A percentile compares a stretch with the other conserved stretches of the same genome.
phyloP scores from a whole-genome alignment of 2,329 filamentous ascomycete genomes.

The Grosmannia huntii region DNA sequence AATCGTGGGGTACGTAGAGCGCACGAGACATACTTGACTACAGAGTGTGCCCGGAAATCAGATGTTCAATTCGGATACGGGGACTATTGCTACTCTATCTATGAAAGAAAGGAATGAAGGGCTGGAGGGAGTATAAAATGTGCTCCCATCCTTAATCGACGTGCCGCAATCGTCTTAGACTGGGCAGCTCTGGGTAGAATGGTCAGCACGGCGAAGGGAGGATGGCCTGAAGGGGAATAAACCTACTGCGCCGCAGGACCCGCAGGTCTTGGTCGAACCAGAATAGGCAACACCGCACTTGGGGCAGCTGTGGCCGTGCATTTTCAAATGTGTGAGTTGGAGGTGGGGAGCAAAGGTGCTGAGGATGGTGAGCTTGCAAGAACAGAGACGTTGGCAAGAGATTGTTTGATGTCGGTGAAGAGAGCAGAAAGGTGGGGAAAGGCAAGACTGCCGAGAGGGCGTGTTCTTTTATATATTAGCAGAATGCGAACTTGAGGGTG shows the following conservation, averaged over 20 bases:
- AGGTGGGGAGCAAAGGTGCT: too few relatives aligned
- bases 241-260: conserved; percentile 44
- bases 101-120: not conserved
- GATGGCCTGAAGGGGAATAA: not conserved
- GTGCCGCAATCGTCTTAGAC: not conserved
- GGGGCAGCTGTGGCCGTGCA: conserved; percentile 37
- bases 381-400: not conserved
- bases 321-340: conserved; percentile 14
- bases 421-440: not conserved
- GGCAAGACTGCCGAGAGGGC: not conserved
- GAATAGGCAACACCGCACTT: conserved; percentile 39
- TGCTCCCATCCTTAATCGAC: not conserved
- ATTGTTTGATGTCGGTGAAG: not conserved
- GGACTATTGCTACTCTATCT: not conserved
- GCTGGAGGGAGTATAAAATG: not conserved
- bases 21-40: not conserved
- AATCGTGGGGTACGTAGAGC: not conserved
- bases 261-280: conserved; percentile 38
- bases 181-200: not conserved
- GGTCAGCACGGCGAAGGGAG: not conserved
- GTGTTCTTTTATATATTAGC: not conserved
- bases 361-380: not conserved
- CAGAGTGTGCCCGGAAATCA: not conserved
- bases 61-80: not conserved
- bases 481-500: not conserved